Evolutionary conservation across 495 filamentous ascomycete species (phyloP), one percentile per base, ranked within the genome.

Genomic region (Lindgomyces ingoldianus): DNA sequence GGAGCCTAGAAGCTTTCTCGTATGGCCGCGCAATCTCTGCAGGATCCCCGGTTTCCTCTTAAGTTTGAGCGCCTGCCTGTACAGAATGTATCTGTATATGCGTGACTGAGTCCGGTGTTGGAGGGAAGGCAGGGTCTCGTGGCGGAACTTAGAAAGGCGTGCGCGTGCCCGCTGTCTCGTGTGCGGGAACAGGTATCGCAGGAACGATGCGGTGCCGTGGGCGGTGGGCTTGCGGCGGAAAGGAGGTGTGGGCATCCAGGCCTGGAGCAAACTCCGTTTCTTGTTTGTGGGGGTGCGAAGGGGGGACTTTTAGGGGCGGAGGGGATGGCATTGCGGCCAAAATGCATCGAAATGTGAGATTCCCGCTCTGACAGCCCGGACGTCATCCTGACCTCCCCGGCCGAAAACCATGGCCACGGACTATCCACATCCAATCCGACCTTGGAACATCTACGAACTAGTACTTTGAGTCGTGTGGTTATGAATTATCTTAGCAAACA

Each of bases 21-120:
- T 57, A 10, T 59, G 63, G 4, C 69, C 66, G 26, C 72, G 66
- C 29, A 70, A 57, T 16, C 70, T 67, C 29, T 60, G 65, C 11
- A 73, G 56, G 50, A 74, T 64, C 18, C 69, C 67, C 12, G 64
- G 53, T 18, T 57, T 60, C 41, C 52, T 36, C 24, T 44, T 59
- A 8, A 69, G 60, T 61, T 61, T 70, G 22, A 77, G 81, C 41
- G 77, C 79, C 74, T 91, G 86, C 18, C 84, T 79, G 60, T 81
- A 78, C 69, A 93, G 74, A 46, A 95, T 81, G 68, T 87, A 90
- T 16, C 80, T 78, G 74, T 92, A 93, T 55, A 96, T 82, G 55
- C 86, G 82, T 53, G 88, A 85, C 70, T 94, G 90, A 3, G 89
- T 77, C 26, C 83, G 81, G 67, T 84, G 83, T 60, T 84, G 86